Evolutionary conservation across 305 asterid species (phyloP).

Genomic region (Solanum hybrid): DNA sequence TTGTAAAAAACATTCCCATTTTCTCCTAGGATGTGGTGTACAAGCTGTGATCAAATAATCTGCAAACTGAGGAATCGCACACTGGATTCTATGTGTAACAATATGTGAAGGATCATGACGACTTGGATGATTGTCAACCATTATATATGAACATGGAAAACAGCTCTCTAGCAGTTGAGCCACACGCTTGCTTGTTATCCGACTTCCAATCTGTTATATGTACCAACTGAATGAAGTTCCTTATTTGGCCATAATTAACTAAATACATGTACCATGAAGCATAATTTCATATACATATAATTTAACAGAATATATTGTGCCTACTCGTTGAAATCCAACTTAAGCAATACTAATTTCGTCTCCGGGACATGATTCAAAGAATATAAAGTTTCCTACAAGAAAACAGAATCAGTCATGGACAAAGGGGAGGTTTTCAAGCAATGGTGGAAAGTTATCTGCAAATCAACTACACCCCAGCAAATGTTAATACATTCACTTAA

Average conservation of each 20-base stretch:
- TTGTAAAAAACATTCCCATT: constrained; percentile 43
- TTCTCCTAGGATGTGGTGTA: constrained; percentile 30
- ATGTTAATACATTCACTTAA: not conserved
- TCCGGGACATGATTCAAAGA: not conserved
- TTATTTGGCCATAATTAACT: not conserved
- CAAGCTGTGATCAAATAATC: constrained; percentile 41
- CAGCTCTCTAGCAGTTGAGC: constrained; percentile 68
- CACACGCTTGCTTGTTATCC: constrained; percentile 80
- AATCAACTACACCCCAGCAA: not conserved
- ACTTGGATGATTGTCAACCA: constrained; percentile 91
- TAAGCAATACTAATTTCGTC: not conserved
- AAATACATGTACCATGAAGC: not conserved
- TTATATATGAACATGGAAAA: constrained; percentile 62
- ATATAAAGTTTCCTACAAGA: not conserved
- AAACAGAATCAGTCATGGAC: not conserved
- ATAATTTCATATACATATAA: not conserved
- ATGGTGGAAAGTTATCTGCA: not conserved
- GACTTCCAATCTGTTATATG: constrained; percentile 74
- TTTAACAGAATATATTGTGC: not conserved
- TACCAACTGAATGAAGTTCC: not conserved
- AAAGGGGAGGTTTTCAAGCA: not conserved
- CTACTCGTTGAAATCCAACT: not conserved
- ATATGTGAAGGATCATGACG: constrained; percentile 92
- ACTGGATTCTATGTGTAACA: constrained; percentile 71
- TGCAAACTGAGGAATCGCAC: constrained; percentile 49